Evolutionary conservation across 805 yeast genomes (phyloP), one percentile per base, ranked within the genome.

Genomic region (Lipomyces kockii): DNA sequence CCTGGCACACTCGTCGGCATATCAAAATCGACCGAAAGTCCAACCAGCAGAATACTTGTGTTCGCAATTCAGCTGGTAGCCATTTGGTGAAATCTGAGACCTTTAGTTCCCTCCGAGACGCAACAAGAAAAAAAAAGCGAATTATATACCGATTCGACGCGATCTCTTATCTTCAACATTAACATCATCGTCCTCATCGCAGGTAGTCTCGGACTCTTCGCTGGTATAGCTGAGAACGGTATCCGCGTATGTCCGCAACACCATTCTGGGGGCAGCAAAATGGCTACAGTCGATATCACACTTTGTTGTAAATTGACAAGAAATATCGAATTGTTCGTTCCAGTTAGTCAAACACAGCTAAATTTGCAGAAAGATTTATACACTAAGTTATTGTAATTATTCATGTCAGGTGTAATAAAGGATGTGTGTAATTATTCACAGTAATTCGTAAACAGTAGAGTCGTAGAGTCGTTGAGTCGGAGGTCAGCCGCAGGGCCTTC

Each of bases 11-110:
- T 12, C 20, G 59, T 63, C 49, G 53, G 61, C 70, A 70, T n/a
- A n/a, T 39, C 27, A 60, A 25, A 7, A 71, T 39, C 7, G 60
- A 29, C 12, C 37, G 52, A 20, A 62, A 58, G 20, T 62, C 58
- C 32, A 71, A 62, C 43, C 39, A 52, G 51, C 61, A 11, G 39
- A 71, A 66, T 12, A 71, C 67, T n/a, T 56, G 71, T 8, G 63
- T 60, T 7, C 57, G 22, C 14, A 71, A 58, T 55, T 71, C 73
- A 12, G 46, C 9, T 1, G 73, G 73, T 4, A 71, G 67, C 22
- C n/a, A 11, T n/a, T 25, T 29, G 27, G 55, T 32, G 43, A 43
- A 43, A 37, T 65, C 67, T 46, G 49, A 17, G 49, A n/a, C 22
- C 22, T 43, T n/a, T 43, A 17, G 55, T 5, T 17, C 11, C 32